Percentiles rank a stretch among this genome's conserved stretches.
Conservation (phyloP, 805 yeast genomes). For the Hanseniaspora osmophila region DNA sequence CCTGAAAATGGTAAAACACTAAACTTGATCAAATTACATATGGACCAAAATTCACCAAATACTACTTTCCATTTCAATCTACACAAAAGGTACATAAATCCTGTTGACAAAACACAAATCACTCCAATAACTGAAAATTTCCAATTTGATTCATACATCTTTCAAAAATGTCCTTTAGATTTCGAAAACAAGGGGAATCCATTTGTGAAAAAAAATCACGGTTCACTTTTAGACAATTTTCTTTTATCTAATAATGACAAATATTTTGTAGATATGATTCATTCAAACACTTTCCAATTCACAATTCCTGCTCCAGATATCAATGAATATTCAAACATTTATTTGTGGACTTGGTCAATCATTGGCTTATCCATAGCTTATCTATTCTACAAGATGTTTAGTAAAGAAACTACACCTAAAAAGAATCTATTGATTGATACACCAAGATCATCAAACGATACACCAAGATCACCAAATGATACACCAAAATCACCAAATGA, state of each 20-base stretch:
- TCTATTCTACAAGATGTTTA: conserved; percentile 17
- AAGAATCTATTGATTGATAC: too few species aligned
- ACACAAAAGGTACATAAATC: conserved; percentile 39
- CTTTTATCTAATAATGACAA: neutral
- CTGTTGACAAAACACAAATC: conserved; percentile 13
- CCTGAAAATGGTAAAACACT: conserved; percentile 2
- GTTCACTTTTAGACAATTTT: neutral
- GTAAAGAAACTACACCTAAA: conserved; percentile 3
- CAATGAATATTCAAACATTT: conserved; percentile 19
- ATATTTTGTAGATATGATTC: neutral
- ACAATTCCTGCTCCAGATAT: conserved; percentile 31
- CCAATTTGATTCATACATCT: conserved; percentile 28
- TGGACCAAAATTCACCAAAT: neutral
- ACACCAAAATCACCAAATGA: too few species aligned
- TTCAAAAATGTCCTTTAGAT: conserved; percentile 33
- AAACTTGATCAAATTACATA: conserved; percentile 1
- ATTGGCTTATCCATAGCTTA: conserved; percentile 24
- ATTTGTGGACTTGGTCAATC: conserved; percentile 23
- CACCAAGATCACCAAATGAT: too few species aligned
- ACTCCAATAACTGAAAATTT: conserved; percentile 7
- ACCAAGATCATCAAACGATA: too few species aligned
- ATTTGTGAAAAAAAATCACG: conserved; percentile 1
- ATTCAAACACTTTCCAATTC: conserved; percentile 6
- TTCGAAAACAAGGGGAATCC: conserved; percentile 1
- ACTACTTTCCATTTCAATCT: conserved; percentile 25